Evolutionary conservation across 257 asterid species (phyloP).

Genomic region (Nicotiana benthamiana): DNA sequence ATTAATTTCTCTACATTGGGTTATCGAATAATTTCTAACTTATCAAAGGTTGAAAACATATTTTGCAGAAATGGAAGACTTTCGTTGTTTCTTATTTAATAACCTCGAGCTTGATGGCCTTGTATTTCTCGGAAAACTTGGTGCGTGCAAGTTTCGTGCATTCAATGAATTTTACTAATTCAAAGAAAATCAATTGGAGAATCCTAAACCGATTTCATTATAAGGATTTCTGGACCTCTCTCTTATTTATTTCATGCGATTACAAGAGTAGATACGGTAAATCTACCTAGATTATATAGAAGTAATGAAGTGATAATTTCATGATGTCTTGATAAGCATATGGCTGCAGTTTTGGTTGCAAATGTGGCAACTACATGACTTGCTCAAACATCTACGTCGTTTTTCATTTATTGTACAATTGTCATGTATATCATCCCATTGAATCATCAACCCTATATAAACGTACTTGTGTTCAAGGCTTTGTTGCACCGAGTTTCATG

Average conservation of each 20-base stretch:
- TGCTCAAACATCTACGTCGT: background rate
- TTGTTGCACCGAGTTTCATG: background rate
- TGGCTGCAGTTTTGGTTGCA: background rate
- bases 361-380: background rate
- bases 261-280: background rate
- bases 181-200: background rate
- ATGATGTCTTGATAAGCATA: background rate
- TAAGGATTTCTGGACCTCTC: background rate
- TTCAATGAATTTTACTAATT: background rate
- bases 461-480: background rate
- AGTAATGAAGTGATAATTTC: background rate
- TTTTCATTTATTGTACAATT: background rate
- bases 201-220: background rate
- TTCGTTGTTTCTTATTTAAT: background rate
- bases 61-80: background rate
- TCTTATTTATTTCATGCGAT: background rate
- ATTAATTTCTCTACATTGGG: background rate
- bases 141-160: background rate
- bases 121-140: background rate
- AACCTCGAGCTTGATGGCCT: background rate
- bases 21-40: background rate
- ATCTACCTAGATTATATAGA: background rate
- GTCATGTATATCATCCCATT: background rate
- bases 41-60: background rate
- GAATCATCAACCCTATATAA: background rate